Base-by-base conservation (phyloP, 129 eudicot genomes). In the Pittosporum tobira region DNA sequence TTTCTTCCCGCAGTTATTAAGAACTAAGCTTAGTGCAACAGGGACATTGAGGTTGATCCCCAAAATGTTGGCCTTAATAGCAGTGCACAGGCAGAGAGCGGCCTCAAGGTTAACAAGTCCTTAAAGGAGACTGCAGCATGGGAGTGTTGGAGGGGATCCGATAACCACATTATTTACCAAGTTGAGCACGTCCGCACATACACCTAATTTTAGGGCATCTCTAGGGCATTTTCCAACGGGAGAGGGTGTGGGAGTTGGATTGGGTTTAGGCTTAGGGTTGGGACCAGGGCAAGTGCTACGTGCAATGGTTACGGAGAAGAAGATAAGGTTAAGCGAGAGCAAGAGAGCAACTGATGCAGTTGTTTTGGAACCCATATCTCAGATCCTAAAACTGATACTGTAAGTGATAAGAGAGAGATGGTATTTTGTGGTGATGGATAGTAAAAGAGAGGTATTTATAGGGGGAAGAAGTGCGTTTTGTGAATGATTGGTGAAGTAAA, bases 21-120 rank as follows among this genome's bases (percentile, higher is more conserved):
- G 78, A 50, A 81, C 80, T 73, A 81, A 70, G 70, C 78, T 77
- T 30, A 81, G 80, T 2, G 88, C 74, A 1, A 82, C n/a, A 6
- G 88, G 88, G 5, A 82, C 58, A 61, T 81, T 74, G 9, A 81
- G 76, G 66, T 81, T 77, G 45, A 81, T 81, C 10, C 93, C 86
- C 47, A 83, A 61, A 75, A 83, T 4, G 18, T 78, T 78, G 3
- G 82, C 82, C 54, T 74, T 75, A 11, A 83, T 69, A 29, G 82
- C 84, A 42, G 83, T 78, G 73, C 90, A 83, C 31, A 83, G 82
- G 68, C 90, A 83, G 4, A 75, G 57, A 1, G 90, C 90, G 2
- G 84, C 89, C 63, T 82, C 89, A 0, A 82, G 79, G 47, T 77
- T 81, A 37, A 49, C 72, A 34, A 78, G 74, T 14, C 85, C 89